These are phyloP conservation scores for Boehmeria nivea DNA, from an alignment of 306 rosid genomes.

Conservation along the genomic window DNA sequence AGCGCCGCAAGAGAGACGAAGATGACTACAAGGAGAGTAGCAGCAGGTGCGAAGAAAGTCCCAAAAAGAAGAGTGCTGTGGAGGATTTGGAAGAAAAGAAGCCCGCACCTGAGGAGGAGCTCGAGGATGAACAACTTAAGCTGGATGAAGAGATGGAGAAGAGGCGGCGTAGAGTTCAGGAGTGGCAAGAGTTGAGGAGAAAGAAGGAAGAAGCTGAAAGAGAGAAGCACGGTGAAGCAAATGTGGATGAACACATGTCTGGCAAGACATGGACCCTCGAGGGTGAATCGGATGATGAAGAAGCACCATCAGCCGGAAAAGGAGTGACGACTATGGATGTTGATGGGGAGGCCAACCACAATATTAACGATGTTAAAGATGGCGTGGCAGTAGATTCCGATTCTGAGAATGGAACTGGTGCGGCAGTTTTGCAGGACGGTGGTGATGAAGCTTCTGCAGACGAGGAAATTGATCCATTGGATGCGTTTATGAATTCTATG, in stretches of 20 bases:
- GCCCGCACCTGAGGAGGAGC: constrained; percentile 63
- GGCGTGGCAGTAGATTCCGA: constrained; percentile 31
- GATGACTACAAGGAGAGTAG: constrained; percentile 43
- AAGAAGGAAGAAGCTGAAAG: constrained; percentile 73
- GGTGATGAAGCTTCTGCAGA: constrained; percentile 34
- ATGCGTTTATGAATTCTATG: constrained; percentile 92
- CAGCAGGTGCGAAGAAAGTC: constrained; percentile 48
- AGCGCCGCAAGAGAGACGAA: constrained; percentile 61
- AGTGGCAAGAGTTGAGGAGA: constrained; percentile 88
- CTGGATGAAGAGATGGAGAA: constrained; percentile 94
- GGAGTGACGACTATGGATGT: constrained; percentile 44
- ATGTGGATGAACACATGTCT: constrained; percentile 51
- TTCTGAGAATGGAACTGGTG: constrained; percentile 37
- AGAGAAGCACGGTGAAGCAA: constrained; percentile 59
- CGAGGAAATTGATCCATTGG: constrained; percentile 80
- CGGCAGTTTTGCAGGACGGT: constrained; percentile 36
- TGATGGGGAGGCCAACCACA: constrained; percentile 46
- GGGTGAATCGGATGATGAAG: constrained; percentile 95
- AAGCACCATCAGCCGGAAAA: constrained; percentile 44
- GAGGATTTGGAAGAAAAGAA: constrained; percentile 46
- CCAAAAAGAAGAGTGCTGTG: constrained; percentile 41
- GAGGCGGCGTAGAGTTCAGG: constrained; percentile 93
- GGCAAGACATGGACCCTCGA: constrained; percentile 91
- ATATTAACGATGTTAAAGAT: constrained; percentile 29
- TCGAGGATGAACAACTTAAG: constrained; percentile 71